Evolutionary conservation across 306 rosid species (phyloP), one percentile per base, ranked within the genome.

Genomic region (Citrullus mucosospermus): DNA sequence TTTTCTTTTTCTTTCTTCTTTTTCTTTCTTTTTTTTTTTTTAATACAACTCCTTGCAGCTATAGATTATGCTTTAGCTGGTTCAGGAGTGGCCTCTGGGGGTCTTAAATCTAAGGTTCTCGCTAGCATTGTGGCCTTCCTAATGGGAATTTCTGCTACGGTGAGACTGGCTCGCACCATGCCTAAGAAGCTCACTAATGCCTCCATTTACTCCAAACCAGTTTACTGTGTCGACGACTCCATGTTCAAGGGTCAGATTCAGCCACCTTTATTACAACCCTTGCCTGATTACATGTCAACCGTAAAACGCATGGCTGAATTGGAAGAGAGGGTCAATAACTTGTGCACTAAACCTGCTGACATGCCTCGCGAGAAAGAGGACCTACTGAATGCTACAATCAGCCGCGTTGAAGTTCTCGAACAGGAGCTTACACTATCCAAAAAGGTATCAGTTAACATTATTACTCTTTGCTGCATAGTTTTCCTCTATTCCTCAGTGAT

Each of bases 221-320:
- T 53, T 63, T 89, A 78, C 79, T 81, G 82, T 6, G 84, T 44
- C 4, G 72, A 66, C 30, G 87, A 85, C 12, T 16, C 80, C 17
- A 34, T 74, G 84, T 66, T 68, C 16, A 84, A 81, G 43, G 75
- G 54, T 6, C 81, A 85, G 17, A 77, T 1, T 5, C 43, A 50
- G 54, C 54, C 75, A 41, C 53, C 53, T 67, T 25, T 46, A 46
- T 70, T n/a, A 10, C 36, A 83, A 50, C 72, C 73, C 4, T 78
- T 84, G 69, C 83, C 89, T 51, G 93, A 89, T 80, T 84, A 83
- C 85, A 79, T 80, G 81, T 72, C 91, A 58, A 89, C 88, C 80
- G 82, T 92, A 88, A 90, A 91, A 82, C 96, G 97, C 83, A 92
- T 95, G 90, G 86, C 89, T 76, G 97, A 90, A 77, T 81, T 95